phyloP scores from a whole-genome alignment of 805 yeast species.

The Ogataea haglerorum region DNA sequence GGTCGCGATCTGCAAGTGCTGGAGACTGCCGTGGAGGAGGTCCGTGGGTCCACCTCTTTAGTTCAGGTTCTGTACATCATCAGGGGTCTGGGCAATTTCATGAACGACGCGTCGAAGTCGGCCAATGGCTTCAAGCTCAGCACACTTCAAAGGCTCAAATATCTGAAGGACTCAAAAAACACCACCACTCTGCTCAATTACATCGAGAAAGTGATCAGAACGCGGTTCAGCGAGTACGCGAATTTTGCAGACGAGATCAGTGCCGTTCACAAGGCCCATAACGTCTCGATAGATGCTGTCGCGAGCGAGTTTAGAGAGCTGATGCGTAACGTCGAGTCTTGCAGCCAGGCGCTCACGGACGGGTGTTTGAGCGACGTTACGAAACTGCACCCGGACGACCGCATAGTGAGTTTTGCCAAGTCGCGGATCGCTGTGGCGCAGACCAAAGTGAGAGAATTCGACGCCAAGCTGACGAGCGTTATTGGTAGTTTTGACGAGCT shows the following conservation, averaged over 20 bases:
- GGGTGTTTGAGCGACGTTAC: slow-evolving; percentile 65
- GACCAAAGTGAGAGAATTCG: slow-evolving; percentile 44
- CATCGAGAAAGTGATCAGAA: slow-evolving; percentile 64
- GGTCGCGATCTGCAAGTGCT: slow-evolving; percentile 50
- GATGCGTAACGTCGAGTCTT: slow-evolving; percentile 46
- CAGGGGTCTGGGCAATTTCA: slow-evolving; percentile 71
- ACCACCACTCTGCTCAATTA: slow-evolving; percentile 71
- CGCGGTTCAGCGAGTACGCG: slow-evolving; percentile 61
- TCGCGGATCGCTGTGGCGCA: slow-evolving; percentile 36
- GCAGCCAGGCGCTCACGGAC: slow-evolving; percentile 49
- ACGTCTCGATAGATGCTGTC: slow-evolving; percentile 60
- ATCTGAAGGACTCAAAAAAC: slow-evolving; percentile 68
- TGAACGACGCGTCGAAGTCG: slow-evolving; percentile 68
- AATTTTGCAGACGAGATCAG: slow-evolving; percentile 58
- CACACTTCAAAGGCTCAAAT: slow-evolving; percentile 65
- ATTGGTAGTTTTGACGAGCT: slow-evolving; percentile 51
- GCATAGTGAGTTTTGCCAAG: slow-evolving; percentile 49
- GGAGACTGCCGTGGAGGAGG: slow-evolving; percentile 55
- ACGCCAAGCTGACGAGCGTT: slow-evolving; percentile 49
- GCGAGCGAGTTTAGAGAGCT: slow-evolving; percentile 58
- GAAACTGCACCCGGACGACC: slow-evolving; percentile 65
- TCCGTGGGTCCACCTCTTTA: slow-evolving; percentile 51
- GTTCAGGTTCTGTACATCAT: slow-evolving; percentile 61
- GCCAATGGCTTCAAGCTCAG: slow-evolving; percentile 70
- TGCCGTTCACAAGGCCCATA: slow-evolving; percentile 51